These are phyloP conservation scores for Adansonia grandidieri DNA, from an alignment of 441 rosid genomes.

Conservation along the genomic window DNA sequence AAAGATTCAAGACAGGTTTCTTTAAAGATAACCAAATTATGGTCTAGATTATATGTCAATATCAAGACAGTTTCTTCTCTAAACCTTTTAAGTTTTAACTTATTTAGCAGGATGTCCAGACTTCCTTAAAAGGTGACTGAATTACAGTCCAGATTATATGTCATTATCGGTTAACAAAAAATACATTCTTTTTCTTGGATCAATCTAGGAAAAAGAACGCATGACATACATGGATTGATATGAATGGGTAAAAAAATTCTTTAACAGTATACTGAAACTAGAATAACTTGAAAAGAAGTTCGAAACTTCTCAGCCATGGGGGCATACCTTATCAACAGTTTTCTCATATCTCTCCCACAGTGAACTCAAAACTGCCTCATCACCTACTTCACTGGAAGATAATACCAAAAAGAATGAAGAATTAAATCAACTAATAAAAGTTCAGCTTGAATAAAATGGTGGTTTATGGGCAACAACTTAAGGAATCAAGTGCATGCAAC, in stretches of 20 bases:
- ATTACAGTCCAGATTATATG: background rate
- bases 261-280: too few species aligned
- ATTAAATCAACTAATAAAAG: background rate
- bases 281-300: background rate
- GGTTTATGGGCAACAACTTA: background rate
- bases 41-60: background rate
- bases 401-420: background rate
- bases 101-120: background rate
- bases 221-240: background rate
- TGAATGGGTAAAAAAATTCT: conserved; percentile 1
- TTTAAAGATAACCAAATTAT: background rate
- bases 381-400: conserved; percentile 60
- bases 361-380: conserved; percentile 62
- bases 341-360: conserved; percentile 65
- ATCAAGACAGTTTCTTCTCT: conserved; percentile 1
- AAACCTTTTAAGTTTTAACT: background rate
- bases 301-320: conserved; percentile 15
- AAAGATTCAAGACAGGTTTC: background rate
- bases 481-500: background rate
- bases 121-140: background rate
- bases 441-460: background rate
- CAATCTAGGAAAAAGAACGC: background rate
- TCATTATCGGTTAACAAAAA: background rate
- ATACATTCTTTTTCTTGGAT: background rate
- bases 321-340: conserved; percentile 52